Evolutionary conservation across 768 basidiomycete species (phyloP).

Genomic region (Chalciporus sphaerocephalus): DNA sequence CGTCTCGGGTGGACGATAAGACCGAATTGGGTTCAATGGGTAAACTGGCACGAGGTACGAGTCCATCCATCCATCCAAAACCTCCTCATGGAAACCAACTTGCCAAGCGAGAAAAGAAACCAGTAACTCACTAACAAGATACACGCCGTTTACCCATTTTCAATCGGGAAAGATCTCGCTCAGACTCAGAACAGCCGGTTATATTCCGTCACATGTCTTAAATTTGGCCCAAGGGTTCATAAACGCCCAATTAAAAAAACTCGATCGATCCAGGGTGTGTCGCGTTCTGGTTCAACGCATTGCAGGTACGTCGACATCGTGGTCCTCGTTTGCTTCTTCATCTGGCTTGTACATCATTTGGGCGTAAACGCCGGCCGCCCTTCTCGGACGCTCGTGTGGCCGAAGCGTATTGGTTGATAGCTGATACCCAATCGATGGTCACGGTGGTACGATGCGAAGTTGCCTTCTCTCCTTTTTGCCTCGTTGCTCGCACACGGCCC

Average conservation of each 20-base stretch:
- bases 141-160: conserved; percentile 12
- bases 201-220: conserved; percentile 2
- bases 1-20: conserved; percentile 27
- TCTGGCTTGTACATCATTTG: conserved; percentile 1
- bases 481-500: conserved; percentile 1
- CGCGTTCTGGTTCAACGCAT: too few species aligned
- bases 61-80: conserved; percentile 13
- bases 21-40: conserved; percentile 24
- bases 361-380: conserved; percentile 12
- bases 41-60: conserved; percentile 29
- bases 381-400: conserved; percentile 10
- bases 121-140: conserved; percentile 13
- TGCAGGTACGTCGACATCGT: background rate
- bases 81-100: conserved; percentile 22
- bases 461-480: background rate
- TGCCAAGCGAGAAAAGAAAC: conserved; percentile 19
- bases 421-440: conserved; percentile 17
- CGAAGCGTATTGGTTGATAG: conserved; percentile 19
- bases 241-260: background rate
- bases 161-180: conserved; percentile 10
- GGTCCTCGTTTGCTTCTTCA: conserved; percentile 6
- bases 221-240: conserved; percentile 7
- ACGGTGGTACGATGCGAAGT: conserved; percentile 5
- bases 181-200: background rate
- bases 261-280: conserved; percentile 10